A percentile compares a stretch with the other conserved stretches of the same genome.
Conservation (phyloP, 1,284 basidiomycete species). For the Filobasidium uniguttulatum region DNA sequence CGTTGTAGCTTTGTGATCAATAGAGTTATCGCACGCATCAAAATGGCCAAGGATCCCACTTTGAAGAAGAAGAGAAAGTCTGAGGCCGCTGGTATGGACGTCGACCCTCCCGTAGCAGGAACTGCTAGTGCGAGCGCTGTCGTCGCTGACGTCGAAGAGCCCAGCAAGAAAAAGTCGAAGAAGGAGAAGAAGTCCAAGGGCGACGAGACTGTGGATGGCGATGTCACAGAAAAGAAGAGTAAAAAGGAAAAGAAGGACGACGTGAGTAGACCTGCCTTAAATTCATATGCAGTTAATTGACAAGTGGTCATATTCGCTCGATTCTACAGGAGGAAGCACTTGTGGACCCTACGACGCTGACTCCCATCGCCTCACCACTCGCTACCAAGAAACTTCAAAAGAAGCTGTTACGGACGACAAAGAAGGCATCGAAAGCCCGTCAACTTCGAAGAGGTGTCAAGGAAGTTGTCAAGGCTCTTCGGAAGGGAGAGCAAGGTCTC, state of each 20-base stretch:
- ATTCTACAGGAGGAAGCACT: slow-evolving; percentile 30
- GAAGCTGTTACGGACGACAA: slow-evolving; percentile 83
- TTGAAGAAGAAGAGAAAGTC: slow-evolving; percentile 39
- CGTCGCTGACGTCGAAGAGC: slow-evolving; percentile 28
- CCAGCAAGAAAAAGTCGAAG: slow-evolving; percentile 34
- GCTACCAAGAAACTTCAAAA: slow-evolving; percentile 83
- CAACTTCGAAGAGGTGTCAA: slow-evolving; percentile 92
- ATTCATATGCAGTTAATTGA: background rate
- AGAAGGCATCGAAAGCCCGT: slow-evolving; percentile 79
- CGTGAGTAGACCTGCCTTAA: slow-evolving; percentile 14
- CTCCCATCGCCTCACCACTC: slow-evolving; percentile 76
- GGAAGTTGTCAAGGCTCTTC: slow-evolving; percentile 87
- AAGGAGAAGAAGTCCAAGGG: slow-evolving; percentile 37
- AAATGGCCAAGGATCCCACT: slow-evolving; percentile 35
- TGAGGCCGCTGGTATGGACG: slow-evolving; percentile 27
- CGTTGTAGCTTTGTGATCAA: background rate
- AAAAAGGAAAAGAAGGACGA: slow-evolving; percentile 27
- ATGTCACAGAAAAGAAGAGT: slow-evolving; percentile 19
- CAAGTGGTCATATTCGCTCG: slow-evolving; percentile 6
- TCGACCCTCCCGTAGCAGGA: slow-evolving; percentile 20
- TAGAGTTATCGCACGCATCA: background rate
- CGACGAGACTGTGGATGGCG: slow-evolving; percentile 29
- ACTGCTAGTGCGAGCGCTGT: slow-evolving; percentile 30
- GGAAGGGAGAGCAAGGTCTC: slow-evolving; percentile 88
- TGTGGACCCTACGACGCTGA: slow-evolving; percentile 67